phyloP scores from a whole-genome alignment of 2,329 filamentous ascomycete genomes.

The Penicillium nordicum region DNA sequence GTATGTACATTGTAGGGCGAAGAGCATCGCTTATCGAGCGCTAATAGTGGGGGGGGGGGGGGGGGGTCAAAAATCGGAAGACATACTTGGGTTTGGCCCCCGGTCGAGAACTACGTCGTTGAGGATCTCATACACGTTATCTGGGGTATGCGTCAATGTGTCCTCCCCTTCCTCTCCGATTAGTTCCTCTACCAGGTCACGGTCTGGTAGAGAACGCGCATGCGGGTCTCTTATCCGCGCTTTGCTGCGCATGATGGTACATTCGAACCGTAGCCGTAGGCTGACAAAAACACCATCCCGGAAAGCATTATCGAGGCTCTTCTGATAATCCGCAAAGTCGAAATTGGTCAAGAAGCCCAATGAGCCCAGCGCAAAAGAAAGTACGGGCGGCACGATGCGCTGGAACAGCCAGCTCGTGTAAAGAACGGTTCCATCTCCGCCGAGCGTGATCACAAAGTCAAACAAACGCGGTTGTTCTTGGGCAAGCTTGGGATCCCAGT shows the following conservation, averaged over 20 bases:
- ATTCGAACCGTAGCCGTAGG: slow-evolving; percentile 83
- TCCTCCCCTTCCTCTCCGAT: slow-evolving; percentile 83
- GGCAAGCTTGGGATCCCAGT: slow-evolving; percentile 81
- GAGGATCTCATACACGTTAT: slow-evolving; percentile 81
- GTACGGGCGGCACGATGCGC: slow-evolving; percentile 84
- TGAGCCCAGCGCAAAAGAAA: slow-evolving; percentile 88
- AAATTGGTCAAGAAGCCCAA: slow-evolving; percentile 96
- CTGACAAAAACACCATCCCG: slow-evolving; percentile 83
- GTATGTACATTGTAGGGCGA: too few species aligned
- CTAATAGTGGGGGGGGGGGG: too few species aligned
- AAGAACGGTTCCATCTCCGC: slow-evolving; percentile 93
- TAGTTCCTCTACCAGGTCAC: slow-evolving; percentile 83
- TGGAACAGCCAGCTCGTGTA: slow-evolving; percentile 98
- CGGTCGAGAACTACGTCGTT: slow-evolving; percentile 97
- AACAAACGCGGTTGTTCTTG: slow-evolving; percentile 76
- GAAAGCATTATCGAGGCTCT: slow-evolving; percentile 69
- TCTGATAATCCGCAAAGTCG: slow-evolving; percentile 73
- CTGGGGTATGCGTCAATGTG: slow-evolving; percentile 77
- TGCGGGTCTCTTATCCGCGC: slow-evolving; percentile 29
- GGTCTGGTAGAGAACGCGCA: slow-evolving; percentile 35
- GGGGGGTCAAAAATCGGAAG: slow-evolving; percentile 16
- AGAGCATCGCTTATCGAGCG: too few species aligned
- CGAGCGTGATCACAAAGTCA: slow-evolving; percentile 88
- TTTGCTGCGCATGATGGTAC: slow-evolving; percentile 75
- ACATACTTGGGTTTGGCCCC: slow-evolving; percentile 82